These are phyloP conservation scores for Chaetomiaceae sp. DNA, from an alignment of 2,329 filamentous ascomycete species.

Conservation along the genomic window DNA sequence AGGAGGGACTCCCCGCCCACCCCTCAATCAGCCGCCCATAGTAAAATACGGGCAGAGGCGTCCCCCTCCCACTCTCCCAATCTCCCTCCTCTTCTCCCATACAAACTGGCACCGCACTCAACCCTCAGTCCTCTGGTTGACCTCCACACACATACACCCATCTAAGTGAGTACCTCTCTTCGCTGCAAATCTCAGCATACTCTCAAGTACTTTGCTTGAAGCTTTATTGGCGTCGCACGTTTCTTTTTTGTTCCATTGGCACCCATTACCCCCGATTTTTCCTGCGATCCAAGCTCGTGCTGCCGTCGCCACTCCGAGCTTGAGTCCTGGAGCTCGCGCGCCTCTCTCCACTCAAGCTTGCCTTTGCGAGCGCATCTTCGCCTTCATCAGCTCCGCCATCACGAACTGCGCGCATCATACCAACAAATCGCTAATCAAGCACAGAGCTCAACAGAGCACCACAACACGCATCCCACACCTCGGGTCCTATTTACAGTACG, in stretches of 20 bases:
- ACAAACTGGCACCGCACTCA: slow-evolving; percentile 50
- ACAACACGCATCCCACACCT: slow-evolving; percentile 8
- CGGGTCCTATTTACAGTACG: slow-evolving; percentile 35
- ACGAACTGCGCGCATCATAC: slow-evolving; percentile 14
- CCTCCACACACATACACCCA: slow-evolving; percentile 37
- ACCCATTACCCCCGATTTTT: background rate
- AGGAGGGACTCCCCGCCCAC: slow-evolving; percentile 33
- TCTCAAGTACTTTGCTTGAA: slow-evolving; percentile 36
- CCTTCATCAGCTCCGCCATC: slow-evolving; percentile 8
- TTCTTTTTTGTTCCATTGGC: slow-evolving; percentile 12
- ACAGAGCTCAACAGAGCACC: slow-evolving; percentile 16
- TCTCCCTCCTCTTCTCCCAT: slow-evolving; percentile 54
- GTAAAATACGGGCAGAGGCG: slow-evolving; percentile 59
- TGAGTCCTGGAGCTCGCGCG: slow-evolving; percentile 9
- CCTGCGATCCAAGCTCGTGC: slow-evolving; percentile 5
- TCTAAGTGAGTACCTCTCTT: slow-evolving; percentile 49
- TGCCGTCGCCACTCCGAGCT: slow-evolving; percentile 11
- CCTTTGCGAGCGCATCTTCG: slow-evolving; percentile 3
- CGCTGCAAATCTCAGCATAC: slow-evolving; percentile 37
- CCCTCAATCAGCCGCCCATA: slow-evolving; percentile 59
- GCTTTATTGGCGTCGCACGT: slow-evolving; percentile 10
- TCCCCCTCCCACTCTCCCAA: slow-evolving; percentile 51
- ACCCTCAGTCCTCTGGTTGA: slow-evolving; percentile 8
- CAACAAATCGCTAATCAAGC: slow-evolving; percentile 21
- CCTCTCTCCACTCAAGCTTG: slow-evolving; percentile 17